Conservation (phyloP, 2,329 filamentous ascomycete genomes). For the Fusarium chuoi region DNA sequence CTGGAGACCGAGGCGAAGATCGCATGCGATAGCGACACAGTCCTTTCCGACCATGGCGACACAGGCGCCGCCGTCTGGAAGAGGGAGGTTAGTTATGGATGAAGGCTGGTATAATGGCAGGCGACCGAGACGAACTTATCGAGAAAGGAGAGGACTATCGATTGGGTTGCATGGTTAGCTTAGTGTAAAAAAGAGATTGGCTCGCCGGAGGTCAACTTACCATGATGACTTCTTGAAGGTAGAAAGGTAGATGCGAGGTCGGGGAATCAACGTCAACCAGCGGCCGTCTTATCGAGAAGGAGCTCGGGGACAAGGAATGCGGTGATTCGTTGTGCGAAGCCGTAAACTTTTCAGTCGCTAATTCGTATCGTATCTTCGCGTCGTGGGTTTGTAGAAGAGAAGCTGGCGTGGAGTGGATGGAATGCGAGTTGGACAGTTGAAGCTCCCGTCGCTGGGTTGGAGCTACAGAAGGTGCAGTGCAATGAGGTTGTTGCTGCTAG, state of each 20-base stretch:
- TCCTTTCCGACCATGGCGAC: conserved; percentile 99
- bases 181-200: neutral
- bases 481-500: conserved; percentile 27
- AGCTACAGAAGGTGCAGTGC: conserved; percentile 36
- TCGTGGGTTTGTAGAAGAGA: conserved; percentile 7
- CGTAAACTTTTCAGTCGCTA: neutral
- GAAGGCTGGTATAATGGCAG: neutral
- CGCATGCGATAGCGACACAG: conserved; percentile 99
- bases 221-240: conserved; percentile 43
- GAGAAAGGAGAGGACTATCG: conserved; percentile 87
- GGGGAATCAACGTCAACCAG: conserved; percentile 40
- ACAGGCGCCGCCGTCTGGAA: conserved; percentile 84
- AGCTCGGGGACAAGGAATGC: conserved; percentile 3
- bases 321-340: neutral
- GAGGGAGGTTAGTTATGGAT: conserved; percentile 28
- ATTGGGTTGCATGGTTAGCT: conserved; percentile 45
- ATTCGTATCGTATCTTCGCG: conserved; percentile 12
- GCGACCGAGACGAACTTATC: conserved; percentile 75
- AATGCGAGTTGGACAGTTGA: conserved; percentile 36
- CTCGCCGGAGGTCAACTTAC: conserved; percentile 34
- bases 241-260: conserved; percentile 34
- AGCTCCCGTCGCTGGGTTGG: conserved; percentile 33
- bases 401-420: conserved; percentile 34
- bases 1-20: conserved; percentile 96
- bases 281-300: conserved; percentile 22